Evolutionary conservation across 768 basidiomycete species (phyloP), one percentile per base, ranked within the genome.

Genomic region (Suillus weaverae): DNA sequence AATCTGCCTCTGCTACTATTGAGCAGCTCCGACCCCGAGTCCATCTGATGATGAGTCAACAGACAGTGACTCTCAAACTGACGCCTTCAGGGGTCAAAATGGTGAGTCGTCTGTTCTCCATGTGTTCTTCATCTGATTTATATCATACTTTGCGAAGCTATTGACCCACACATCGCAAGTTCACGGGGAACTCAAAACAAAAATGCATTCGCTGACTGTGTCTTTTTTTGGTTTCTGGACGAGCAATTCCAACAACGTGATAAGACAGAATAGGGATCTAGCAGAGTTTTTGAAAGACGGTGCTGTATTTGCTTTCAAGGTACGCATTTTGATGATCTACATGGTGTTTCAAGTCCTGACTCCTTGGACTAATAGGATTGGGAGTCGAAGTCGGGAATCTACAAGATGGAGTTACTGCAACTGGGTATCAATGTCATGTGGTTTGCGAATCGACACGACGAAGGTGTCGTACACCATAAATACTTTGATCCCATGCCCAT

Each of bases 371-470:
- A 38, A 38, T 38, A 60, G 63, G 62, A 46, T 20, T 60, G 18
- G 7, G 41, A 44, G 20, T 44, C 43, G 18, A 39, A 39, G 41
- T 70, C 64, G 41, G 73, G 74, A 7, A 48, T 76, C 2, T 77
- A 73, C 62, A 67, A 74, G 63, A 61, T 68, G 22, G 41, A 39
- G 1, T 69, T 74, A 22, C 65, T 76, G 18, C 76, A 77, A 55
- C 67, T 68, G 53, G 48, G 61, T 3, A 51, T 70, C 62, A 74
- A 76, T 50, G 33, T 38, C 10, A 66, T 73, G 56, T 76, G 71
- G 71, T 76, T 77, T 64, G 59, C 55, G 35, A 73, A 74, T 57
- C 62, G 61, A 2, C 64, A 59, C 26, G 70, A 72, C 61, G 70
- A 76, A 46, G 76, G 76, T 32, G 65, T 73, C 8, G 48, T 63